A percentile compares a stretch with the other conserved stretches of the same genome.
These are phyloP conservation scores for Leccinellum luteum DNA, from an alignment of 768 basidiomycete genomes.

Conservation along the genomic window DNA sequence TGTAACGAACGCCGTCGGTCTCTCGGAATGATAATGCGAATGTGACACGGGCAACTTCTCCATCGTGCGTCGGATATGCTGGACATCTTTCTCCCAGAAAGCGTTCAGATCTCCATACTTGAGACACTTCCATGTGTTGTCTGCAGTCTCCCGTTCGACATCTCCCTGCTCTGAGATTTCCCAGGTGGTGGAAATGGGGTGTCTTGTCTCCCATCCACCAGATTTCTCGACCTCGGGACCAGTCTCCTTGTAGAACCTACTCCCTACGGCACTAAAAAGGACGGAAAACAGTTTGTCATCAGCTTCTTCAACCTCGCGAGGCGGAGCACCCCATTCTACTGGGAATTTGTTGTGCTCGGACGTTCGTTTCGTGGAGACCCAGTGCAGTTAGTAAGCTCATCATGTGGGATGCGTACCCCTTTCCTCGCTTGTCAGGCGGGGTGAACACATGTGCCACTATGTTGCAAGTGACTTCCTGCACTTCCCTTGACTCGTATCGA, in stretches of 20 bases:
- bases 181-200: constrained; percentile 41
- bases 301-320: constrained; percentile 29
- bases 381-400: constrained; percentile 64
- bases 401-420: constrained; percentile 59
- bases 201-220: constrained; percentile 47
- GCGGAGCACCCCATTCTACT: constrained; percentile 39
- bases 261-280: constrained; percentile 52
- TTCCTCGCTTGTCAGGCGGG: constrained; percentile 42
- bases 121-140: constrained; percentile 28
- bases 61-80: constrained; percentile 34
- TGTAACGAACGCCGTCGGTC: constrained; percentile 24
- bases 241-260: constrained; percentile 41
- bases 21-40: constrained; percentile 3
- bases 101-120: constrained; percentile 33
- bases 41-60: constrained; percentile 1
- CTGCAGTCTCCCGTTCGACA: neutral
- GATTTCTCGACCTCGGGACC: constrained; percentile 31
- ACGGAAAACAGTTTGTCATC: constrained; percentile 44
- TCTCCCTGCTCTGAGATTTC: constrained; percentile 20
- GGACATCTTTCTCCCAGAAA: too few relatives aligned
- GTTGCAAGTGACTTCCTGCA: constrained; percentile 43
- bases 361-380: constrained; percentile 39
- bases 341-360: constrained; percentile 34
- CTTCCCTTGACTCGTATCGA: constrained; percentile 21
- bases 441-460: constrained; percentile 58